phyloP scores from a whole-genome alignment of 2,329 filamentous ascomycete species.

The Lasiodiplodia sp. region DNA sequence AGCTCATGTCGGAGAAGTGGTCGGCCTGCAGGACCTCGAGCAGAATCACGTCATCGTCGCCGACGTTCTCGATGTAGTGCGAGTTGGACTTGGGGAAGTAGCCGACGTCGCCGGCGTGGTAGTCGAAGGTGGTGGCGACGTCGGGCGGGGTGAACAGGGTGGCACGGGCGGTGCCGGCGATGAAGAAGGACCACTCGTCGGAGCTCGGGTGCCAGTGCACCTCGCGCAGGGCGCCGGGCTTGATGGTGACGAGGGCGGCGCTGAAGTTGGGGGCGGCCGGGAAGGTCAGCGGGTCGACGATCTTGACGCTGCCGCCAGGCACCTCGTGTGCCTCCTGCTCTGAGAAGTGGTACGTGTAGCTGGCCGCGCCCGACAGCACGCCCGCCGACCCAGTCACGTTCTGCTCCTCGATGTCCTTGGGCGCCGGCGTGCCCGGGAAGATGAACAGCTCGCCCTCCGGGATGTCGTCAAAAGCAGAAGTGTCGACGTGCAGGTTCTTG shows the following conservation, averaged over 20 bases:
- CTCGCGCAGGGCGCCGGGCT: conserved; percentile 34
- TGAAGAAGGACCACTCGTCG: conserved; percentile 33
- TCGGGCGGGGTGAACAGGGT: conserved; percentile 32
- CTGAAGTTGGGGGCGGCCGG: conserved; percentile 32
- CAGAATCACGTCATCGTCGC: conserved; percentile 32
- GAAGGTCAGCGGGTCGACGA: conserved; percentile 33
- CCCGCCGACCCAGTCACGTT: conserved; percentile 58
- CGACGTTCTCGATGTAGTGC: conserved; percentile 34
- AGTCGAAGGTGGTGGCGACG: conserved; percentile 33
- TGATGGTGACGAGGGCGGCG: conserved; percentile 33
- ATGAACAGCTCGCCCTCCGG: conserved; percentile 60
- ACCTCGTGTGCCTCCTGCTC: conserved; percentile 42
- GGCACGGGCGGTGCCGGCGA: conserved; percentile 30
- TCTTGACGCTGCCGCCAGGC: conserved; percentile 34
- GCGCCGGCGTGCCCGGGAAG: conserved; percentile 60
- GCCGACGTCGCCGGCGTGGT: conserved; percentile 32
- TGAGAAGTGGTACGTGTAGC: conserved; percentile 61
- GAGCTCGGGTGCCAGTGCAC: conserved; percentile 33
- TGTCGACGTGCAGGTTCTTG: conserved; percentile 61
- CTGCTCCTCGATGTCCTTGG: conserved; percentile 55
- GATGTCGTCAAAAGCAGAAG: conserved; percentile 57
- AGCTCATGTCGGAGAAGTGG: conserved; percentile 29
- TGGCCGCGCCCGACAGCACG: conserved; percentile 46
- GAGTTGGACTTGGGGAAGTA: conserved; percentile 33
- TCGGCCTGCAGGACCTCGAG: conserved; percentile 33